Evolutionary conservation across 129 eudicot species (phyloP), one percentile per base, ranked within the genome.

Genomic region (Tanacetum coccineum): DNA sequence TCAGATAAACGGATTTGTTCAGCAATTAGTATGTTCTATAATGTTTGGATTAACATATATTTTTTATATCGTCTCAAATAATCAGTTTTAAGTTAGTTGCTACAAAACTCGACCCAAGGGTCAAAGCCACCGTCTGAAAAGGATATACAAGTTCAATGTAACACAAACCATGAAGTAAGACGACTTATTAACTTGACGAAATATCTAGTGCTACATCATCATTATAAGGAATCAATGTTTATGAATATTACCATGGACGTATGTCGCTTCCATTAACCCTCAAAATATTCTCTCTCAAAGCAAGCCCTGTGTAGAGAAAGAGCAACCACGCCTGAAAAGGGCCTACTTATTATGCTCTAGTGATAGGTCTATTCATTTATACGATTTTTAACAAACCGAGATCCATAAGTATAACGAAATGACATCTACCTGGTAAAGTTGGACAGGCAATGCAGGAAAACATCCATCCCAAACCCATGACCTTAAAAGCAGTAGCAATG

Each of bases 191-290:
- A 36, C 42, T 36, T 36, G 2, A 32, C 5, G 42, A 36, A 36
- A 36, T 0, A 36, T 36, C 1, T 36, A 36, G 42, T 36, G n/a
- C n/a, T n/a, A n/a, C n/a, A n/a, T n/a, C n/a, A n/a, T n/a, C n/a
- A n/a, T n/a, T n/a, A n/a, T n/a, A n/a, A n/a, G n/a, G n/a, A n/a
- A n/a, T n/a, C n/a, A n/a, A n/a, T n/a, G n/a, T n/a, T n/a, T n/a
- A n/a, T n/a, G n/a, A n/a, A n/a, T n/a, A 65, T 63, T 87, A 91
- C 97, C 97, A 91, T 70, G 98, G 91, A 22, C 98, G 96, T 21
- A 93, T 88, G 65, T 88, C 95, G 49, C 98, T 93, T 78, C 98
- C 98, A 56, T 92, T 88, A 55, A 85, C 91, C 79, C 91, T 81
- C 76, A 92, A 77, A 47, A 92, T 88, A 81, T 92, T 88, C 76